Percentiles rank a stretch among this genome's conserved stretches.
Evolutionary conservation across 768 basidiomycete species (phyloP).

Genomic region (Agrocybe praecox): DNA sequence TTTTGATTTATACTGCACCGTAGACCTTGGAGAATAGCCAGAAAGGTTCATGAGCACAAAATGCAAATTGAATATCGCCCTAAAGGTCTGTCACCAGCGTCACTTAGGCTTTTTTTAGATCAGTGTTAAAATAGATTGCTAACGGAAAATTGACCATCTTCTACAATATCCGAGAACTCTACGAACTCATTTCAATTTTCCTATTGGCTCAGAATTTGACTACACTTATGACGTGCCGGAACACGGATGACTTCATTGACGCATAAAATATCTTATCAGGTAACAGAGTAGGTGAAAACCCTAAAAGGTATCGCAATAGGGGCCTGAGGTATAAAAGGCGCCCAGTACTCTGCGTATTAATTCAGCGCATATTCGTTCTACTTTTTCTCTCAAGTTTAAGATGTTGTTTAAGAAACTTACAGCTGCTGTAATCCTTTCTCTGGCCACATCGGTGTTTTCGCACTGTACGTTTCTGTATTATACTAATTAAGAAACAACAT

Average conservation of each 20-base stretch:
- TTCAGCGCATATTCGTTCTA: neutral
- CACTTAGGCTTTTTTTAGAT: too few species aligned
- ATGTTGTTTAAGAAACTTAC: slow-evolving; percentile 24
- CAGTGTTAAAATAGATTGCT: neutral
- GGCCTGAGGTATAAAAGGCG: neutral
- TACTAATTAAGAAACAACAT: neutral
- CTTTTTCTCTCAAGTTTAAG: slow-evolving; percentile 8
- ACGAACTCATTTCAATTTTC: neutral
- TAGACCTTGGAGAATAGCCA: too few species aligned
- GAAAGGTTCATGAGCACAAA: too few species aligned
- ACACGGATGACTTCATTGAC: neutral
- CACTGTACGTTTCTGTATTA: slow-evolving; percentile 22
- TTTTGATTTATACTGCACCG: too few species aligned
- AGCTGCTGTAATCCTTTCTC: slow-evolving; percentile 17
- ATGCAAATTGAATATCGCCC: too few species aligned
- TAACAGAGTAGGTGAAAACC: too few species aligned
- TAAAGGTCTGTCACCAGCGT: too few species aligned
- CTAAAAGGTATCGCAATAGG: too few species aligned
- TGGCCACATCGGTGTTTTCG: slow-evolving; percentile 21
- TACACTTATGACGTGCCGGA: neutral
- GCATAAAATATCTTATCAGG: neutral
- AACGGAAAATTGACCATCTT: neutral
- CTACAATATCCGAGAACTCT: neutral
- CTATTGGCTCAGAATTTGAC: slow-evolving; percentile 7
- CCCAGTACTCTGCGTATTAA: neutral